Percentiles rank a stretch among this genome's conserved stretches.
Evolutionary conservation across 1,139 yeast species (phyloP).

Genomic region (Lodderomyces parapsilosis): DNA sequence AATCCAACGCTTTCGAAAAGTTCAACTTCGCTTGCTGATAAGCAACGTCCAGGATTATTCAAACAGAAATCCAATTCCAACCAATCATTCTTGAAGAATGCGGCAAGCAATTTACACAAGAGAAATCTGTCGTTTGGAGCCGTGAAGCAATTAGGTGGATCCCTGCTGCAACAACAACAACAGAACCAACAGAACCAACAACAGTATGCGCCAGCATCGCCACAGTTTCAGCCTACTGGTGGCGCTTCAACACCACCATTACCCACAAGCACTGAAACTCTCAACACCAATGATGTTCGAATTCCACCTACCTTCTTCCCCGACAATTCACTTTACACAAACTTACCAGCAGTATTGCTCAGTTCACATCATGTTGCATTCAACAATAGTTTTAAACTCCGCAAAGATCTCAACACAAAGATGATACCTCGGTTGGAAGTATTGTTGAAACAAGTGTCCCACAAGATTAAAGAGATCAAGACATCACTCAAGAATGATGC

Average conservation of each 20-base stretch:
- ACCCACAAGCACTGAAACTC: conserved; percentile 4
- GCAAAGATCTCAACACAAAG: conserved; percentile 33
- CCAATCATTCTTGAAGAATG: conserved; percentile 13
- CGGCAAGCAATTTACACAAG: conserved; percentile 17
- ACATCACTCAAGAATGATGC: conserved; percentile 43
- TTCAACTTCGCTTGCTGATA: not conserved
- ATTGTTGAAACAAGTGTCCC: conserved; percentile 35
- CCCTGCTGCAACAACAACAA: conserved; percentile 2
- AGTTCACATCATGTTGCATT: conserved; percentile 36
- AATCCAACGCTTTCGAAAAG: not conserved
- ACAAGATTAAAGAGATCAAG: conserved; percentile 45
- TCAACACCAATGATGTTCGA: conserved; percentile 25
- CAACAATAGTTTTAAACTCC: conserved; percentile 27
- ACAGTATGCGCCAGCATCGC: not conserved
- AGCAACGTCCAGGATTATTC: conserved; percentile 31
- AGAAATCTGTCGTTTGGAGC: conserved; percentile 18
- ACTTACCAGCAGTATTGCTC: conserved; percentile 34
- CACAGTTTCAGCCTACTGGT: not conserved
- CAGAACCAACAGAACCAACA: not conserved
- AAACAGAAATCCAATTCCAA: conserved; percentile 33
- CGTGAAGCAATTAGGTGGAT: conserved; percentile 2
- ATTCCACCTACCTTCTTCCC: conserved; percentile 51
- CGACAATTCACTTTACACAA: conserved; percentile 32
- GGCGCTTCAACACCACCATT: conserved; percentile 10
- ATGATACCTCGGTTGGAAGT: conserved; percentile 41